These are phyloP conservation scores for Neofusicoccum ribis DNA, from an alignment of 2,329 filamentous ascomycete genomes.

Conservation along the genomic window DNA sequence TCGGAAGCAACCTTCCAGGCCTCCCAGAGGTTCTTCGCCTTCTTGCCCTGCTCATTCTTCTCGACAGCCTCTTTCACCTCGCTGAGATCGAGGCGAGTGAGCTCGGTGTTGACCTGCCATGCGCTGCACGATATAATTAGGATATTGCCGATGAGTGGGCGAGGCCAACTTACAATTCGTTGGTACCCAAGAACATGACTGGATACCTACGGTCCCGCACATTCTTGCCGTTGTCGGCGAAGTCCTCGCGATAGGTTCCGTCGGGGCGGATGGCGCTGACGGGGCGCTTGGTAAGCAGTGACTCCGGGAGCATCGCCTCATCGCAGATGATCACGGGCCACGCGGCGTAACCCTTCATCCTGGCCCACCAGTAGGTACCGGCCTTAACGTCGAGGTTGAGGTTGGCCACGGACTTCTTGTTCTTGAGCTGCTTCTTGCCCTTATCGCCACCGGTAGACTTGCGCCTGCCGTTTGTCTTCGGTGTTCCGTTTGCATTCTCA, in stretches of 20 bases:
- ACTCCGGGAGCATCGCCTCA: conserved; percentile 86
- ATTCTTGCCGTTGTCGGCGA: conserved; percentile 83
- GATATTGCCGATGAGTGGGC: background rate
- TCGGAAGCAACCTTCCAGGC: conserved; percentile 82
- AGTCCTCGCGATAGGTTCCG: conserved; percentile 84
- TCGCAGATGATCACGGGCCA: conserved; percentile 96
- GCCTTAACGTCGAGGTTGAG: conserved; percentile 74
- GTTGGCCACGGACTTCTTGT: conserved; percentile 76
- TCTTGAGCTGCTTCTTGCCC: conserved; percentile 75
- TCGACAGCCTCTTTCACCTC: conserved; percentile 71
- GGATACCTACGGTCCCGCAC: conserved; percentile 83
- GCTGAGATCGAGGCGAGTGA: conserved; percentile 74
- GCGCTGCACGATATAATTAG: conserved; percentile 57
- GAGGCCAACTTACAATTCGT: conserved; percentile 86
- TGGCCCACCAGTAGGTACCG: conserved; percentile 88
- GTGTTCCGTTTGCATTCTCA: conserved; percentile 50
- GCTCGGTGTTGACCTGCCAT: conserved; percentile 84
- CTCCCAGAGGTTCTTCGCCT: conserved; percentile 73
- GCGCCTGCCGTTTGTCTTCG: conserved; percentile 56
- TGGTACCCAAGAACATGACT: conserved; percentile 91
- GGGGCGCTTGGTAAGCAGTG: conserved; percentile 74
- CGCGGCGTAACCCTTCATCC: conserved; percentile 89
- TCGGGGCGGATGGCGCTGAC: conserved; percentile 80
- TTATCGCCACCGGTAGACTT: conserved; percentile 73
- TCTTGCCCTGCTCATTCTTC: conserved; percentile 69